phyloP scores from a whole-genome alignment of 1,284 basidiomycete species.

The Trichosporon coremiiforme region DNA sequence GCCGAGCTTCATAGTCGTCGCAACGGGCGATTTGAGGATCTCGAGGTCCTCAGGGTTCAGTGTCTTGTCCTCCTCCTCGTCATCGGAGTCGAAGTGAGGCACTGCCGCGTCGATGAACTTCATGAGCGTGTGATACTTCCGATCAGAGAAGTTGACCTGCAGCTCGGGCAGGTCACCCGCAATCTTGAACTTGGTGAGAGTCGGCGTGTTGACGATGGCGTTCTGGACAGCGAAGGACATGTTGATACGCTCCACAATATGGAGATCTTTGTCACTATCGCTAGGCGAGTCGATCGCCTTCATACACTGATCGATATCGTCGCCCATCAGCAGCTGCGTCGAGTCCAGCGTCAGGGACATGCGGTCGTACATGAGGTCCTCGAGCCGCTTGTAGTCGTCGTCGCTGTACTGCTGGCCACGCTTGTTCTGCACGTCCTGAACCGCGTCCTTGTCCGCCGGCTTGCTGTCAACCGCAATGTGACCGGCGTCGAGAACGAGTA shows the following conservation, averaged over 20 bases:
- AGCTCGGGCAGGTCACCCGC: slow-evolving; percentile 86
- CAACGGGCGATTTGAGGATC: neutral
- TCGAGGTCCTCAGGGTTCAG: slow-evolving; percentile 10
- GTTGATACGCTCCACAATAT: slow-evolving; percentile 91
- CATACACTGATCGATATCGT: slow-evolving; percentile 79
- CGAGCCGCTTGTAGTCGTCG: slow-evolving; percentile 83
- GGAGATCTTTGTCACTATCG: slow-evolving; percentile 63
- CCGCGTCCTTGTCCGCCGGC: slow-evolving; percentile 78
- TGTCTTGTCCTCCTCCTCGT: slow-evolving; percentile 20
- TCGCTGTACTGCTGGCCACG: slow-evolving; percentile 83
- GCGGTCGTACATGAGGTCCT: slow-evolving; percentile 96
- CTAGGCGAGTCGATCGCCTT: slow-evolving; percentile 66
- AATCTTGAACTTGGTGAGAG: slow-evolving; percentile 86
- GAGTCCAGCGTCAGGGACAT: slow-evolving; percentile 81
- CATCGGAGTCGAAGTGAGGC: slow-evolving; percentile 72
- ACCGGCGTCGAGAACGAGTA: slow-evolving; percentile 93
- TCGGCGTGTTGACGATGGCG: slow-evolving; percentile 87
- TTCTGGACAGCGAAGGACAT: slow-evolving; percentile 89
- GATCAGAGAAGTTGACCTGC: slow-evolving; percentile 91
- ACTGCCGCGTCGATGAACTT: slow-evolving; percentile 88
- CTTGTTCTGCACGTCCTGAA: slow-evolving; percentile 81
- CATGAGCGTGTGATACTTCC: slow-evolving; percentile 91
- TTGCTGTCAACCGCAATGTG: slow-evolving; percentile 93
- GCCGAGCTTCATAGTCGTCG: neutral
- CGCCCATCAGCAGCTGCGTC: slow-evolving; percentile 89